phyloP scores from a whole-genome alignment of 1,284 basidiomycete species.

The Leucoagaricus sp. region DNA sequence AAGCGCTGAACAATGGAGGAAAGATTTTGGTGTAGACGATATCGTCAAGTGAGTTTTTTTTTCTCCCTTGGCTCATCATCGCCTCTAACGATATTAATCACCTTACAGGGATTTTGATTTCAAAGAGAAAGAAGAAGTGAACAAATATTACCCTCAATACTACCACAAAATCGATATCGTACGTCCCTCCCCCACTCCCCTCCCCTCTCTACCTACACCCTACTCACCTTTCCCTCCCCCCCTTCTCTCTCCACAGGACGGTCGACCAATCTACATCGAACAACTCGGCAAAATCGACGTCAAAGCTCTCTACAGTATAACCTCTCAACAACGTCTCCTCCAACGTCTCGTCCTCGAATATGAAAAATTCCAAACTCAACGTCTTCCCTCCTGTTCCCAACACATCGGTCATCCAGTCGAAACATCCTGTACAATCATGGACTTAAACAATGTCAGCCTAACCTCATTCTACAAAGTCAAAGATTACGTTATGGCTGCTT shows the following conservation, averaged over 20 bases:
- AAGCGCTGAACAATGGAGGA: constrained; percentile 88
- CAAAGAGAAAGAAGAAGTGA: constrained; percentile 80
- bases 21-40: constrained; percentile 87
- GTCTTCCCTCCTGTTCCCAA: constrained; percentile 82
- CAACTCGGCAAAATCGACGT: constrained; percentile 91
- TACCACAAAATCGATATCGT: constrained; percentile 97
- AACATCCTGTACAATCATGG: constrained; percentile 98
- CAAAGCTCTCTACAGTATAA: constrained; percentile 78
- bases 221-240: background rate
- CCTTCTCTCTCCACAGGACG: constrained; percentile 60
- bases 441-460: constrained; percentile 83
- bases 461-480: constrained; percentile 91
- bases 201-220: background rate
- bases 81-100: constrained; percentile 22
- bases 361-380: constrained; percentile 82
- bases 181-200: constrained; percentile 13
- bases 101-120: constrained; percentile 83
- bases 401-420: constrained; percentile 86
- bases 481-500: constrained; percentile 84
- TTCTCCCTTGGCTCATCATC: background rate
- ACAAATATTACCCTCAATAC: constrained; percentile 95
- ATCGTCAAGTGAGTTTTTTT: constrained; percentile 65
- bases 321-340: constrained; percentile 88
- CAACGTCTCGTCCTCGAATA: constrained; percentile 92
- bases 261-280: constrained; percentile 95